Conservation (phyloP, 2,329 filamentous ascomycete species). For the Colletotrichum nymphaeae region DNA sequence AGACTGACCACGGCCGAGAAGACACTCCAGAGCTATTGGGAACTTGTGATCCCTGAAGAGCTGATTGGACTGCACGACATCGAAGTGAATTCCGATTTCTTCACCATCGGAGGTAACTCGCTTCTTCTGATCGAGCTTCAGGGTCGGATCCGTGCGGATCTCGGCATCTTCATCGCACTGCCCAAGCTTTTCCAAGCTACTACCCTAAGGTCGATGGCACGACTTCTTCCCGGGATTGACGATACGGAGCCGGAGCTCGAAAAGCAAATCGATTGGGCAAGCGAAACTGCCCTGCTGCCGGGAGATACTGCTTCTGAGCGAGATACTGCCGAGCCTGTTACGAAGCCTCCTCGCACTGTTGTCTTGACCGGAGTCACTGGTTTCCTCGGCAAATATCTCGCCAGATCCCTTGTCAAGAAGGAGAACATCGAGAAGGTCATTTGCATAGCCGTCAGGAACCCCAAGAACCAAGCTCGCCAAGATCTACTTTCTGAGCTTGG, state of each 20-base stretch:
- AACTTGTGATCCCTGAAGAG: neutral
- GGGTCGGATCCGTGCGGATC: constrained; percentile 41
- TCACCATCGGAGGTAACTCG: constrained; percentile 49
- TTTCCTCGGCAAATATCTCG: constrained; percentile 37
- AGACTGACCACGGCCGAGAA: neutral
- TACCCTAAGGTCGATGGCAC: constrained; percentile 50
- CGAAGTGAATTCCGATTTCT: constrained; percentile 46
- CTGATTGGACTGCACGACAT: neutral
- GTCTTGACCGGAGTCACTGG: constrained; percentile 35
- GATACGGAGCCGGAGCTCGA: neutral
- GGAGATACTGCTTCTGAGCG: neutral
- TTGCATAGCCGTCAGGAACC: constrained; percentile 30
- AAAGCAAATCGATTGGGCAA: constrained; percentile 40
- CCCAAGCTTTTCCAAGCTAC: constrained; percentile 48
- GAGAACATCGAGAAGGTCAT: constrained; percentile 30
- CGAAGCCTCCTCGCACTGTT: constrained; percentile 11
- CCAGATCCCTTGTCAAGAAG: constrained; percentile 24
- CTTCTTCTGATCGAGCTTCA: constrained; percentile 48
- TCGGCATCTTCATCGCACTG: constrained; percentile 43
- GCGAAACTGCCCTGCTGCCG: constrained; percentile 43
- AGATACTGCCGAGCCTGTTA: neutral
- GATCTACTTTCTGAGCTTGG: neutral
- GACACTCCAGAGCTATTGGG: neutral
- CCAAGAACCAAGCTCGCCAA: neutral
- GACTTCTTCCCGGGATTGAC: constrained; percentile 35